Conservation (phyloP, 768 basidiomycete genomes). For the Trametes villosa region DNA sequence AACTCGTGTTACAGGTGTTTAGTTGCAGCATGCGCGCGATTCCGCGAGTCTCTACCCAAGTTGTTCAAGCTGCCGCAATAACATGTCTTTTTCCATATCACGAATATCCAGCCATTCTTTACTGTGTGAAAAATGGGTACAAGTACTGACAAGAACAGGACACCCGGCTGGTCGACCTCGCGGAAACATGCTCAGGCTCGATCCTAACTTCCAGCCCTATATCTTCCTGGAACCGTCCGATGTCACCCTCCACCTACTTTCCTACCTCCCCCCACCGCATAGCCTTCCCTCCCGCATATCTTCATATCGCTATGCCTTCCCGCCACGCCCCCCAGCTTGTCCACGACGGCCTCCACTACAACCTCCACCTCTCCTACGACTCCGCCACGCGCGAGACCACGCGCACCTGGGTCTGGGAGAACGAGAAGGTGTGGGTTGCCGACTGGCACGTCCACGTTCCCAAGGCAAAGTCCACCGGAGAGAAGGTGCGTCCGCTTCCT, state of each 20-base stretch:
- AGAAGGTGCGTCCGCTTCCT: slow-evolving; percentile 2
- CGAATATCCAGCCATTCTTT: no score
- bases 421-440: slow-evolving; percentile 4
- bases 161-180: no score
- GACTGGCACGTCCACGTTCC: slow-evolving; percentile 11
- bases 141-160: no score
- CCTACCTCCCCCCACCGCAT: background rate
- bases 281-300: background rate
- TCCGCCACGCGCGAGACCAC: slow-evolving; percentile 9
- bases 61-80: no score
- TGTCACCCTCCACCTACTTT: background rate
- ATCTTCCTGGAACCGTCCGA: no score
- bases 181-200: no score
- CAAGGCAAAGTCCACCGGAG: slow-evolving; percentile 18
- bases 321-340: background rate
- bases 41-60: no score
- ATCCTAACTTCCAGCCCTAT: no score
- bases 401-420: slow-evolving; percentile 10
- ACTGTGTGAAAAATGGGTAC: no score
- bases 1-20: no score
- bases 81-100: no score
- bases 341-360: slow-evolving; percentile 5
- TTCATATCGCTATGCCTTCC: background rate
- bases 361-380: slow-evolving; percentile 6
- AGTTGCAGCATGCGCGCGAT: no score